Evolutionary conservation across 352 stramenopile genomes (phyloP), one percentile per base, ranked within the genome.

Genomic region (Phytophthora podocarpi): DNA sequence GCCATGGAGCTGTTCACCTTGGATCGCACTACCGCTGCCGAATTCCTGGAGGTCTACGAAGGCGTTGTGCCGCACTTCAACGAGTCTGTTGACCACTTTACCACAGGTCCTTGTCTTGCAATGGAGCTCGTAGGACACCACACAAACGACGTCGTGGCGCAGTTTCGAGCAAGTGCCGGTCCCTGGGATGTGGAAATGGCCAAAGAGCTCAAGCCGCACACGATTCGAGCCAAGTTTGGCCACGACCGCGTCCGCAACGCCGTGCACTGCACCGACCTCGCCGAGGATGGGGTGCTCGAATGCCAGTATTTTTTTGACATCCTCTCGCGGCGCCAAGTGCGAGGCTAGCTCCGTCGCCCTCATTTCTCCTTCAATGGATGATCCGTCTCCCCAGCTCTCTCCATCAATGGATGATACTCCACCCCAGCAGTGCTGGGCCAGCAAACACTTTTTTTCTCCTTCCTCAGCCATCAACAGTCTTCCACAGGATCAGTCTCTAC

Each of bases 251-350:
- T 97, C 43, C 76, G 80, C 34, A 98, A 97, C 61, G 93, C 85
- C 10, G 82, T 98, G 16, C 93, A 98, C 62, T 98, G 91, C 82
- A 98, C 95, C 0, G 95, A 98, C 60, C 66, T 98, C 9, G 55
- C 75, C 1, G 92, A 97, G 36, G 93, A 98, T 70, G 92, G 91
- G 23, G 65, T 88, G 15, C 73, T 95, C 26, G 95, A 98, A 67
- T 96, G 76, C 43, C 77, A 96, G 49, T 98, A 97, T 67, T 98
- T 98, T 62, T 98, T 98, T 65, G 85, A 97, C 59, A 89, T 98
- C n/a, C 71, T 98, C 20, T 91, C 91, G 34, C 73, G 82, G 39
- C 81, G 80, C 21, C 71, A 90, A 55, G 42, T 79, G 12, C 65
- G 63, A 13, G 42, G 35, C 16, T 80, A 61, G 21, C 37, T 20